Evolutionary conservation across 2,329 filamentous ascomycete species (phyloP).

Genomic region (Cladosporium sp.): DNA sequence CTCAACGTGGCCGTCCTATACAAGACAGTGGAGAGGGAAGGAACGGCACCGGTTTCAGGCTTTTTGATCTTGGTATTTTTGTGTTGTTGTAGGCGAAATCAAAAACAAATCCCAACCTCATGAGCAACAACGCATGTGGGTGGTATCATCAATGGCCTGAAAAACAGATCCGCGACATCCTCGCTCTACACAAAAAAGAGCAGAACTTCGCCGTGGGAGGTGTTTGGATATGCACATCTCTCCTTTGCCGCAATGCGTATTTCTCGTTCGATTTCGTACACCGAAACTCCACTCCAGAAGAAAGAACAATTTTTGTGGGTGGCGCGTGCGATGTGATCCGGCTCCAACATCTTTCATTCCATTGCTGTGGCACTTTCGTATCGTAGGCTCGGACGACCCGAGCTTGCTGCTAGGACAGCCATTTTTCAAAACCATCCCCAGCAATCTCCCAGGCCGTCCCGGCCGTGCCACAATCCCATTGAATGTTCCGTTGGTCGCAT

Average conservation of each 20-base stretch:
- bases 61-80: conserved; percentile 8
- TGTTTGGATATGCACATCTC: conserved; percentile 10
- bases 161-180: conserved; percentile 7
- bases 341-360: conserved; percentile 12
- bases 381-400: conserved; percentile 11
- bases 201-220: conserved; percentile 5
- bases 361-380: conserved; percentile 12
- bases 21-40: neutral
- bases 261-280: conserved; percentile 13
- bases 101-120: conserved; percentile 9
- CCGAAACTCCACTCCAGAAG: conserved; percentile 13
- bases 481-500: conserved; percentile 12
- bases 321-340: neutral
- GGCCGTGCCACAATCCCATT: conserved; percentile 6
- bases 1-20: neutral
- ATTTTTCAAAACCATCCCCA: neutral
- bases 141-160: conserved; percentile 11
- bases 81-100: neutral
- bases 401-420: conserved; percentile 6
- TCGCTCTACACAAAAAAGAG: neutral
- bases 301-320: conserved; percentile 9
- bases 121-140: conserved; percentile 8
- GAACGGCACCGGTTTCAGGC: conserved; percentile 11
- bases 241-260: conserved; percentile 12
- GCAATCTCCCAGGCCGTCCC: conserved; percentile 7